These are phyloP conservation scores for Metschnikowia noctiluminum DNA, from an alignment of 805 yeast species.

Conservation along the genomic window DNA sequence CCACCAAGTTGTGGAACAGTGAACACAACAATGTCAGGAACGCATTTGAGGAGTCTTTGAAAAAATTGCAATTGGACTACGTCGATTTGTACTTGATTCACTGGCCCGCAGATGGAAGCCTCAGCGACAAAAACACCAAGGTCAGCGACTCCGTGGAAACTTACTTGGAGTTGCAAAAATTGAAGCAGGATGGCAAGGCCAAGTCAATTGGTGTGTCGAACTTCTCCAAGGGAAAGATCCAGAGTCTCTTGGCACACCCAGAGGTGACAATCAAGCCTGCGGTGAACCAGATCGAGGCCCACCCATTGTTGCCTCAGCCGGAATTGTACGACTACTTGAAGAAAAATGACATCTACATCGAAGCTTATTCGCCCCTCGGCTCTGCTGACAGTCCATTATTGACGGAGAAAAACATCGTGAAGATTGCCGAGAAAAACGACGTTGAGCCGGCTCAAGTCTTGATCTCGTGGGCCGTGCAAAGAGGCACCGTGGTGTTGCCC, in stretches of 20 bases:
- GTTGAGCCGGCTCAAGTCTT: conserved; percentile 49
- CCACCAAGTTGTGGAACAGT: conserved; percentile 66
- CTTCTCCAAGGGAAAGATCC: conserved; percentile 52
- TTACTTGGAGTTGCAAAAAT: conserved; percentile 60
- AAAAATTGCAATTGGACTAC: conserved; percentile 66
- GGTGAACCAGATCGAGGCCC: conserved; percentile 72
- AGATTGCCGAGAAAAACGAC: conserved; percentile 42
- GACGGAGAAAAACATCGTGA: conserved; percentile 39
- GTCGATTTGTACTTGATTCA: conserved; percentile 78
- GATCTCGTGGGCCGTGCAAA: conserved; percentile 57
- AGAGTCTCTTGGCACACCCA: conserved; percentile 46
- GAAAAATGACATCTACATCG: conserved; percentile 51
- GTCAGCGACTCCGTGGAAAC: conserved; percentile 46
- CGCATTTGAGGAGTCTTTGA: conserved; percentile 57
- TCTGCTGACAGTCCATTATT: conserved; percentile 53
- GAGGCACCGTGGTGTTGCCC: conserved; percentile 50
- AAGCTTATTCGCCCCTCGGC: conserved; percentile 81
- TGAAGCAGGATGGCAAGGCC: conserved; percentile 49
- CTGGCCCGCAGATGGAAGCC: conserved; percentile 68
- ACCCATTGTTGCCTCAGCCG: conserved; percentile 66
- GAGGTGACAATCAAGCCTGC: conserved; percentile 59
- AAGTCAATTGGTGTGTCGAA: conserved; percentile 78
- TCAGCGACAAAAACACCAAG: conserved; percentile 34
- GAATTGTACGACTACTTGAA: conserved; percentile 53
- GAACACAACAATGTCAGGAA: conserved; percentile 49